Conservation (phyloP, 1,139 yeast genomes). For the Blastobotrys buckinghamii region DNA sequence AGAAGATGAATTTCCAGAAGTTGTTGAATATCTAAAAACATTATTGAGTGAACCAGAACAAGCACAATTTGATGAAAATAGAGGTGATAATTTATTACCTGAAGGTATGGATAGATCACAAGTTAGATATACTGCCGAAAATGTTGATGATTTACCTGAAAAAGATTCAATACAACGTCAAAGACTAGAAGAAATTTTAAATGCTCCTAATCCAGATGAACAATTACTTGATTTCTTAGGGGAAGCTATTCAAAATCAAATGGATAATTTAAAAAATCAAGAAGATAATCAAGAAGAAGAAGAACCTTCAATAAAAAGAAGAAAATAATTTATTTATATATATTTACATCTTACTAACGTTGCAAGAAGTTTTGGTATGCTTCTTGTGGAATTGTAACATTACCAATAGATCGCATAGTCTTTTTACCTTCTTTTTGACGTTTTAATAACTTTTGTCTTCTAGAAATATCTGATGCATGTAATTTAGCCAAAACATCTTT, state of each 20-base stretch:
- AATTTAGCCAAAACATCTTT: conserved; percentile 88
- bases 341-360: too few relatives aligned
- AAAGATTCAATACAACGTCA: conserved; percentile 52
- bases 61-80: background rate
- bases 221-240: conserved; percentile 63
- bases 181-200: conserved; percentile 62
- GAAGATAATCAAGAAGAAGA: background rate
- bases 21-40: conserved; percentile 55
- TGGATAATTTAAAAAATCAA: conserved; percentile 16
- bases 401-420: conserved; percentile 73
- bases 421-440: conserved; percentile 95
- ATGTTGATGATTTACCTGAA: conserved; percentile 21
- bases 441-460: conserved; percentile 80
- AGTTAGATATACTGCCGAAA: conserved; percentile 10
- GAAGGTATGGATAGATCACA: conserved; percentile 10
- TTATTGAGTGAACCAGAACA: conserved; percentile 26
- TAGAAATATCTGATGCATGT: conserved; percentile 89
- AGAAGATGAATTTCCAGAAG: conserved; percentile 73
- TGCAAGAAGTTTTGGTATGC: conserved; percentile 48
- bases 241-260: conserved; percentile 54
- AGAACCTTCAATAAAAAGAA: background rate
- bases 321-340: background rate
- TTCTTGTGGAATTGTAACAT: conserved; percentile 71
- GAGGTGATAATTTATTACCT: conserved; percentile 14
- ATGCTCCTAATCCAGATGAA: conserved; percentile 74